Evolutionary conservation across 1,139 yeast genomes (phyloP).

Genomic region (Nematodospora anomalae): DNA sequence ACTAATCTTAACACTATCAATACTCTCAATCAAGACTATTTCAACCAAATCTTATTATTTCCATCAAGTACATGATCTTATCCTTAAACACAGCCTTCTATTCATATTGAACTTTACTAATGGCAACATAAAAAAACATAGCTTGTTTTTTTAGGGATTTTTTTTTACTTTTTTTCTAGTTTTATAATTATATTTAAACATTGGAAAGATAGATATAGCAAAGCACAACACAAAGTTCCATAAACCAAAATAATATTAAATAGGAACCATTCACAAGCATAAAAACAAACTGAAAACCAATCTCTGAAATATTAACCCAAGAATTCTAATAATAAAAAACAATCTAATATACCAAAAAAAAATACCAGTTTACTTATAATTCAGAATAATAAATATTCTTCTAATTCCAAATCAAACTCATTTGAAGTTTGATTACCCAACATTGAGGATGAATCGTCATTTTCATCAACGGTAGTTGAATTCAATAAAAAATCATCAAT

Average conservation of each 20-base stretch:
- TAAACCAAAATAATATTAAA: slow-evolving; percentile 6
- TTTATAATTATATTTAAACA: slow-evolving; percentile 9
- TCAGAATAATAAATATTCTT: slow-evolving; percentile 30
- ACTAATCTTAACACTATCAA: too few species aligned
- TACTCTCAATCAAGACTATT: too few species aligned
- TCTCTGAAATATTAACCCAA: slow-evolving; percentile 6
- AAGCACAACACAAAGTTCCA: neutral
- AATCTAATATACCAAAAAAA: slow-evolving; percentile 11
- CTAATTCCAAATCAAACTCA: slow-evolving; percentile 21
- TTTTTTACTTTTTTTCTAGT: slow-evolving; percentile 13
- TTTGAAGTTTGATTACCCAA: neutral
- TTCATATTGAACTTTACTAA: neutral
- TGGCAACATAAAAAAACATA: slow-evolving; percentile 7
- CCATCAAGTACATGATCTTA: neutral
- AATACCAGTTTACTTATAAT: slow-evolving; percentile 4
- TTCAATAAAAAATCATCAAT: slow-evolving; percentile 20
- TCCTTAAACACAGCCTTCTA: neutral
- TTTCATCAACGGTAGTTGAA: slow-evolving; percentile 12
- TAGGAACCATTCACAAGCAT: neutral
- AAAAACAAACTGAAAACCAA: slow-evolving; percentile 3
- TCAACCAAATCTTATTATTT: neutral
- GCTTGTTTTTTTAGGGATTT: slow-evolving; percentile 16
- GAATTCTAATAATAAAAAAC: slow-evolving; percentile 12
- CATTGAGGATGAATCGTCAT: slow-evolving; percentile 11
- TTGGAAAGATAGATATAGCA: neutral